Evolutionary conservation across 345 rosid genomes (phyloP), one percentile per base, ranked within the genome.

Genomic region (Brassica nigra): DNA sequence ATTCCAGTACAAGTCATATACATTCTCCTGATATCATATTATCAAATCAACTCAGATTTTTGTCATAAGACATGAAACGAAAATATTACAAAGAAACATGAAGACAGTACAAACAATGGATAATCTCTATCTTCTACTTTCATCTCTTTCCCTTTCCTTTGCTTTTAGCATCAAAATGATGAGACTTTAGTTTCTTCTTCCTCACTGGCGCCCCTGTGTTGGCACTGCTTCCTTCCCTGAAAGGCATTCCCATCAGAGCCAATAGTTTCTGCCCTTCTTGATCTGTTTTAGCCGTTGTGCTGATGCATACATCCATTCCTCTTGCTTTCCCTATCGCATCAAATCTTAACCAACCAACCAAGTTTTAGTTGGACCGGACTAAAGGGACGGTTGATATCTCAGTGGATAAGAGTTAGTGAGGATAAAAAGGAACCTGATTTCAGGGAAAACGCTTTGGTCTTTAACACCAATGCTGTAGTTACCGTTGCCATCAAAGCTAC

Each of bases 211-310:
- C 57, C 1, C 85, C 6, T 2, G 76, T 44, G 27, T 65, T 84
- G 2, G 80, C 79, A 11, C 83, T 83, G 6, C 80, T 79, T 8
- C 88, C 95, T 75, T 90, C 98, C 83, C 88, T 86, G 80, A 93
- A 93, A 1, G 99, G 99, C 97, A 95, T 93, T 20, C 99, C 99
- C 96, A 95, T 91, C 47, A 95, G 86, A 37, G 93, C 86, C 89
- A 93, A 83, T 57, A 93, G 85, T 66, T 79, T 92, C 71, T 88
- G 91, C 1, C 85, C 97, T 88, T 93, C 97, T 87, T 88, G 84
- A 72, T 95, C 98, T 0, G 86, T 86, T 39, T 88, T 82, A n/a
- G 99, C 98, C 0, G 97, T 90, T 1, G 97, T 95, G 44, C 90
- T 54, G 34, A 93, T 91, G 88, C 99, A 93, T 33, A 95, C 89